Conservation (phyloP, 2,329 filamentous ascomycete genomes). For the Aspergillus bombycis region DNA sequence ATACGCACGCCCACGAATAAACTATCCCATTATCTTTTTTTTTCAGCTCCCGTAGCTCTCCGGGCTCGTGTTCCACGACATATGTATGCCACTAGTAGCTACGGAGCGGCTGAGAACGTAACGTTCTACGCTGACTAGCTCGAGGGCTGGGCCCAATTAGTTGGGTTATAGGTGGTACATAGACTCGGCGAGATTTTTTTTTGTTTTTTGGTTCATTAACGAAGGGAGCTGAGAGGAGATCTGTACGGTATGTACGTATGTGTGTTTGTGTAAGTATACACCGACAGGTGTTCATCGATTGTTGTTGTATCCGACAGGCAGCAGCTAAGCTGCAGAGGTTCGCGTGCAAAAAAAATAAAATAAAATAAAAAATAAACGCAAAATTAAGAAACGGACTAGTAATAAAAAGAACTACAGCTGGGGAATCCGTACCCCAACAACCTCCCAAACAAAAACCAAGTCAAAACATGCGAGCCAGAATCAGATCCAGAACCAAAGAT, state of each 20-base stretch:
- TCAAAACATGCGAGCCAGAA: background rate
- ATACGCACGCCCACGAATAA: background rate
- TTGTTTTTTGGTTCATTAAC: too few relatives aligned
- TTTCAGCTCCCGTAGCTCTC: background rate
- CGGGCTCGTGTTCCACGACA: background rate
- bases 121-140: background rate
- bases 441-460: background rate
- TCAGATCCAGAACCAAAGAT: background rate
- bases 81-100: background rate
- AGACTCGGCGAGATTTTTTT: too few relatives aligned
- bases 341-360: too few relatives aligned
- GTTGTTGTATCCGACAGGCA: too few relatives aligned
- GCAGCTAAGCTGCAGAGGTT: background rate
- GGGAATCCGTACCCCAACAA: background rate
- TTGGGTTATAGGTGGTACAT: background rate
- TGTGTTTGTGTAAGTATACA: background rate
- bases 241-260: constrained; percentile 3
- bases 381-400: background rate
- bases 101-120: background rate
- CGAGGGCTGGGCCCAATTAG: background rate
- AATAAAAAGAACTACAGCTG: background rate
- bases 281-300: background rate
- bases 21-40: background rate
- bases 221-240: background rate
- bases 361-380: background rate